Conservation (phyloP, 441 rosid species). For the Erodium texanum region DNA sequence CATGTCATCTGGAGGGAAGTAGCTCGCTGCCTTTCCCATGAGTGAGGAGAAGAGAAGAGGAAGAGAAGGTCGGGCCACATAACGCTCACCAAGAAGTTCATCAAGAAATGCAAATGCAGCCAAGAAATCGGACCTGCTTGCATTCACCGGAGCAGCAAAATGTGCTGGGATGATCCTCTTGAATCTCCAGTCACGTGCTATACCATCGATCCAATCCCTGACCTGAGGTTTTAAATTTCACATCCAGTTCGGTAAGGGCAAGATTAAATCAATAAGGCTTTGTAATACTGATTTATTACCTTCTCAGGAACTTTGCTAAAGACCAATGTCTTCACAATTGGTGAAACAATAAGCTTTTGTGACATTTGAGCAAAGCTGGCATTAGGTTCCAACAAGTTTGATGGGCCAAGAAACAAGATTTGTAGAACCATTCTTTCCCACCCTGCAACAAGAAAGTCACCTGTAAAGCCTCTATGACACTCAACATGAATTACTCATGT, state of each 20-base stretch:
- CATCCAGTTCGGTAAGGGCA: too few relatives aligned
- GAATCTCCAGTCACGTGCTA: slow-evolving; percentile 75
- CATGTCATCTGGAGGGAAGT: slow-evolving; percentile 97
- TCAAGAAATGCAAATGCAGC: slow-evolving; percentile 83
- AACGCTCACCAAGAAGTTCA: slow-evolving; percentile 68
- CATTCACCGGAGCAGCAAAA: slow-evolving; percentile 80
- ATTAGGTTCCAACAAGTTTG: slow-evolving; percentile 86
- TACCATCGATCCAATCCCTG: slow-evolving; percentile 81
- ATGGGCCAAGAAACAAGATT: slow-evolving; percentile 84
- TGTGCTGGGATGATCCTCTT: slow-evolving; percentile 89
- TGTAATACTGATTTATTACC: slow-evolving; percentile 29
- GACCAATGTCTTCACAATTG: slow-evolving; percentile 82
- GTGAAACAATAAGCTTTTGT: slow-evolving; percentile 85
- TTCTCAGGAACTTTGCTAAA: slow-evolving; percentile 95
- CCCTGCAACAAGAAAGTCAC: slow-evolving; percentile 35
- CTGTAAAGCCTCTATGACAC: slow-evolving; percentile 11
- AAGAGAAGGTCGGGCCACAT: slow-evolving; percentile 54
- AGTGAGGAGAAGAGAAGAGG: slow-evolving; percentile 57
- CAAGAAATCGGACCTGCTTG: slow-evolving; percentile 69
- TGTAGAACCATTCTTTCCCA: slow-evolving; percentile 99
- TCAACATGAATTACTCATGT: too few relatives aligned
- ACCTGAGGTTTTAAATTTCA: slow-evolving; percentile 36
- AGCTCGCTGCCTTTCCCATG: slow-evolving; percentile 87
- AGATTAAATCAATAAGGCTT: too few relatives aligned
- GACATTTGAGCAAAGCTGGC: slow-evolving; percentile 92